phyloP scores from a whole-genome alignment of 2,329 filamentous ascomycete species.

The Chaetomiaceae sp. region DNA sequence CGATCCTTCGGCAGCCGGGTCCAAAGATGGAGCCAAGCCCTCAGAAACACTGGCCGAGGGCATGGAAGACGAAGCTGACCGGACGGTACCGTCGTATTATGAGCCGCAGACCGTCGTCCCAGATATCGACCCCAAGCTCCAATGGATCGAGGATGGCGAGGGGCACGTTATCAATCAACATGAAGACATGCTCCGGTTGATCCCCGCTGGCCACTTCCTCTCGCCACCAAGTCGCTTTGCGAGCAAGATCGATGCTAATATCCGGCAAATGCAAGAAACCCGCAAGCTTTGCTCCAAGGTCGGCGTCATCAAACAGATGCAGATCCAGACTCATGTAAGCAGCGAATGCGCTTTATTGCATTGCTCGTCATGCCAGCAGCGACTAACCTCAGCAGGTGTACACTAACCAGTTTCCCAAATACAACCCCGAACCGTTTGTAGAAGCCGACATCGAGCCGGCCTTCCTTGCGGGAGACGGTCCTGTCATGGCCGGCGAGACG shows the following conservation, averaged over 20 bases:
- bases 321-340: conserved; percentile 87
- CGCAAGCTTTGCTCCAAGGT: conserved; percentile 95
- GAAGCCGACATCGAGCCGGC: conserved; percentile 86
- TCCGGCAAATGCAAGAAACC: conserved; percentile 94
- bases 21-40: conserved; percentile 45
- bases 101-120: conserved; percentile 81
- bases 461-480: conserved; percentile 82
- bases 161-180: conserved; percentile 84
- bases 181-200: conserved; percentile 76
- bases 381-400: conserved; percentile 63
- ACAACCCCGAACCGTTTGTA: conserved; percentile 81
- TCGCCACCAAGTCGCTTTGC: conserved; percentile 70
- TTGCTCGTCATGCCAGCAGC: background rate
- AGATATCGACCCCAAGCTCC: conserved; percentile 70
- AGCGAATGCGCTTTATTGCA: no score
- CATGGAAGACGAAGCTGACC: conserved; percentile 85
- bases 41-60: conserved; percentile 85
- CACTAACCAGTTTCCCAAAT: conserved; percentile 96
- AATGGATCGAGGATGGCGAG: conserved; percentile 86
- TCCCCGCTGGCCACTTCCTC: conserved; percentile 70
- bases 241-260: conserved; percentile 81
- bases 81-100: conserved; percentile 89
- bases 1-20: conserved; percentile 45
- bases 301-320: conserved; percentile 98
- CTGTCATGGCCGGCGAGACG: conserved; percentile 78